Conservation (phyloP, 306 rosid genomes). For the Styphnolobium japonicum region DNA sequence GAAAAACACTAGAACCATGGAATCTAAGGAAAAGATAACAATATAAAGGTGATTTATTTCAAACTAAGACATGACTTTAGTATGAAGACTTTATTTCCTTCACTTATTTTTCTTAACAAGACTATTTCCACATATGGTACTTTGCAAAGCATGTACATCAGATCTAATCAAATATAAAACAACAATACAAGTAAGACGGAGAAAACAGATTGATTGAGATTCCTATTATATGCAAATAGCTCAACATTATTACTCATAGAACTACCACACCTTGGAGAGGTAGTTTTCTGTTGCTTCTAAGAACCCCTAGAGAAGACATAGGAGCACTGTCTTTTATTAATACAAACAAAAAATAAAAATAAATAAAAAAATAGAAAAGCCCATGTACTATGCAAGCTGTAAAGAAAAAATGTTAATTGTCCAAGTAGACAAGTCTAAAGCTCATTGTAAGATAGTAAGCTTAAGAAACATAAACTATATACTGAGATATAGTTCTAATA, state of each 20-base stretch:
- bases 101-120: background rate
- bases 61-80: background rate
- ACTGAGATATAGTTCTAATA: background rate
- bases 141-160: background rate
- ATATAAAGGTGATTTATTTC: background rate
- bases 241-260: background rate
- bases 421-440: background rate
- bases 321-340: no score
- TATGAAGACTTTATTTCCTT: background rate
- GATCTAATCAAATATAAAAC: background rate
- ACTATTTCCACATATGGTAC: background rate
- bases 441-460: background rate
- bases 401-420: background rate
- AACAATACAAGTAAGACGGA: background rate
- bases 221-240: background rate
- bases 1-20: background rate
- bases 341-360: no score
- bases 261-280: background rate
- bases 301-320: background rate
- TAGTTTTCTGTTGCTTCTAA: background rate
- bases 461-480: background rate
- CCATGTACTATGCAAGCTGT: background rate
- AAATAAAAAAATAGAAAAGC: background rate
- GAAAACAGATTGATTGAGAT: background rate
- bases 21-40: background rate